Base-by-base conservation (phyloP, 495 filamentous ascomycete species). In the Aspergillus sclerotioniger region DNA sequence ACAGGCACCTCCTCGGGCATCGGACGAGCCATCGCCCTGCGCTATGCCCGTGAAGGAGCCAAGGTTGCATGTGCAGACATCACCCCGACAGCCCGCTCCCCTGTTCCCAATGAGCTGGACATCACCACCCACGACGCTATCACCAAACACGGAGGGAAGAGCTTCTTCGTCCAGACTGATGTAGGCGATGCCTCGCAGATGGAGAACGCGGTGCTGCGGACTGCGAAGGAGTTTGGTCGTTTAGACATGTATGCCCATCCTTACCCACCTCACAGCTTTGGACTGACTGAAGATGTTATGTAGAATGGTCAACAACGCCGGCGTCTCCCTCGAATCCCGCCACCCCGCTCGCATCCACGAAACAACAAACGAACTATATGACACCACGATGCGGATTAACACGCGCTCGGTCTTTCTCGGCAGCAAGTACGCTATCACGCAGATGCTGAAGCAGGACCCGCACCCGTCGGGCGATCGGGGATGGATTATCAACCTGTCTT, bases 271-370 rank as follows among this genome's bases (percentile, higher is more conserved):
- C 7, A 41, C n/a, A n/a, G n/a, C n/a, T n/a, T n/a, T 25, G 13
- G 1, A 54, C 19, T 46, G 19, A 41, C 19, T 12, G 61, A 67
- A 41, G 13, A 35, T 35, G 13, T 4, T 2, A n/a, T 3, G 37
- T 50, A 79, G 74, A 13, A 67, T 85, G 61, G 72, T 80, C 43
- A 83, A 82, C 58, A 83, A 85, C 59, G 81, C 80, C 12, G 82
- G 80, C 9, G 71, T 80, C 2, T 44, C 32, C 10, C 20, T 61
- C n/a, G 58, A 69, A 32, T 62, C 56, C 45, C 51, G 32, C 0
- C 32, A 44, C 4, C 67, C 69, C 0, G 46, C 31, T 0, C 56
- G 53, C 10, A 45, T 79, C 12, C 75, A 80, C 57, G 63, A 75
- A 25, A 67, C 67, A 7, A 56, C 52, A 2, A 73, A 79, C 41